A percentile compares a stretch with the other conserved stretches of the same genome.
Conservation (phyloP, 192 early-diverging fungal genomes). For the Coemansia sp. region DNA sequence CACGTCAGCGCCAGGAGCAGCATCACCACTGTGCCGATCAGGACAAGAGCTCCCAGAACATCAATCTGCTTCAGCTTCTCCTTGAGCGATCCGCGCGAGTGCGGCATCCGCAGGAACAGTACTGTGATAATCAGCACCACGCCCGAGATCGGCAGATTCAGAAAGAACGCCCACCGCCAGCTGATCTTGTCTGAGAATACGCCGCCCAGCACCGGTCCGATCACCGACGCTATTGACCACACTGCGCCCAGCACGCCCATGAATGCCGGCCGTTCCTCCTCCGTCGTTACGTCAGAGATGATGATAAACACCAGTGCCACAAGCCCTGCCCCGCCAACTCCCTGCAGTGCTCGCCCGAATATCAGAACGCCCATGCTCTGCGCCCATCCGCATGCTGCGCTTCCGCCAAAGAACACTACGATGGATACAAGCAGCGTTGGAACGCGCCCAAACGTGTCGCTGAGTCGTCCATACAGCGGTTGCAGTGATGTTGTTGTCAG, state of each 20-base stretch:
- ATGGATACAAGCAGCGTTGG: conserved; percentile 56
- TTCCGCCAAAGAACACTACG: conserved; percentile 56
- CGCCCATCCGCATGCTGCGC: conserved; percentile 56
- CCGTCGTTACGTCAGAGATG: conserved; percentile 62
- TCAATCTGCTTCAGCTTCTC: conserved; percentile 65
- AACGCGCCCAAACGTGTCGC: conserved; percentile 82
- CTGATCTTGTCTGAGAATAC: conserved; percentile 63
- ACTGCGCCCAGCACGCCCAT: conserved; percentile 57
- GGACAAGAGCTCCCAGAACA: conserved; percentile 57
- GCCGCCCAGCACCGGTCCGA: conserved; percentile 70
- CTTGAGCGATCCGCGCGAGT: conserved; percentile 36
- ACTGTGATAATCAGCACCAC: conserved; percentile 43
- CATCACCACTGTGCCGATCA: conserved; percentile 54
- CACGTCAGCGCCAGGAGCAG: conserved; percentile 63
- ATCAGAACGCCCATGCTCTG: conserved; percentile 66
- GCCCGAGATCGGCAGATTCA: conserved; percentile 55
- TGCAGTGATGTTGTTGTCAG: conserved; percentile 71
- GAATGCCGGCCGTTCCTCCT: conserved; percentile 31
- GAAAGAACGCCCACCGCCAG: conserved; percentile 71
- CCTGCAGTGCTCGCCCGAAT: conserved; percentile 63
- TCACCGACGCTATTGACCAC: conserved; percentile 61
- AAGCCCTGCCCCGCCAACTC: conserved; percentile 67
- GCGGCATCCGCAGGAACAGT: conserved; percentile 56
- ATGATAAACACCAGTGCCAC: conserved; percentile 64
- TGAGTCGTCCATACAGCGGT: conserved; percentile 73